Evolutionary conservation across 2,329 filamentous ascomycete genomes (phyloP), one percentile per base, ranked within the genome.

Genomic region (Didymella pomorum): DNA sequence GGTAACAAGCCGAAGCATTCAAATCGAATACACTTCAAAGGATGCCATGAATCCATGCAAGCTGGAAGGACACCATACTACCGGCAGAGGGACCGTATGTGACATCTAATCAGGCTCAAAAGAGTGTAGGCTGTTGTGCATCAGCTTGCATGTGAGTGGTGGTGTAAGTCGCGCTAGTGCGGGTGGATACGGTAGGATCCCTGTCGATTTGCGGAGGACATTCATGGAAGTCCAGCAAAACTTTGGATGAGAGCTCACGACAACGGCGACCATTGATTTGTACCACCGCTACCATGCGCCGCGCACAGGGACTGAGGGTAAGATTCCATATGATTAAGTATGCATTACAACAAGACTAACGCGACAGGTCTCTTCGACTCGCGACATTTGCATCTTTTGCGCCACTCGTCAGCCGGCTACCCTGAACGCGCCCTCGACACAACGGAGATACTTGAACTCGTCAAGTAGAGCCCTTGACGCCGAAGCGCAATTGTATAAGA

Each of bases 341-440:
- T 11, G 6, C 7, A 16, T 29, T 5, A 25, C 10, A 4, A 20
- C 9, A 4, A 3, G 2, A 39, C 56, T 54, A 33, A 58, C n/a
- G 23, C 28, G 28, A 26, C 35, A 78, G 75, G 69, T 68, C 16
- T 71, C 73, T 33, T 69, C 74, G 28, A 68, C 73, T 59, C 74
- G 73, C 62, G 68, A 76, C 52, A 64, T 78, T 47, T 78, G 75
- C 66, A 62, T 76, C 64, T 75, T 78, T 50, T 78, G 76, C 70
- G 73, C 76, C 68, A 71, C 71, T 56, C 71, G 72, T 42, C 72
- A 73, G 65, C 47, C 69, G 45, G 63, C 68, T 52, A 60, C 61
- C 25, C 62, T 64, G 49, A 66, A 67, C 47, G 41, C 58, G 14
- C 63, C 60, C 9, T 33, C 65, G n/a, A 52, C 64, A n/a, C 75